Base-by-base conservation (phyloP, 169 alveolate genomes). In the Plasmodium relictum region DNA sequence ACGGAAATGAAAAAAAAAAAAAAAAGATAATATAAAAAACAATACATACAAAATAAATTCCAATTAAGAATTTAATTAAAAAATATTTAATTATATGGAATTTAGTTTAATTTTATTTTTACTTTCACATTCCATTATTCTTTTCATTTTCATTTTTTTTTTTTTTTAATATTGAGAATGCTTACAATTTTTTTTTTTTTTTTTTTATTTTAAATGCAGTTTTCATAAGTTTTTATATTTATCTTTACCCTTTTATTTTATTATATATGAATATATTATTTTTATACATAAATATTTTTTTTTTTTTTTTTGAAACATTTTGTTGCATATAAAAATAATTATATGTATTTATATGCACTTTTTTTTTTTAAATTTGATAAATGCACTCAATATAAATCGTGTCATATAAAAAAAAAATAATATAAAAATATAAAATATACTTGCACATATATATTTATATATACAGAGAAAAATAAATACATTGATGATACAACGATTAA, bases 1-100 rank as follows among this genome's bases (percentile, higher is more conserved):
- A 63, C 48, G 73, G 73, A 63, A 63, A 37, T 26, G 52, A 39
- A 26, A 63, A 63, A 63, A 63, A 63, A 22, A 62, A 63, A 44
- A 39, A 24, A 24, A 26, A 45, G 18, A 52, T 52, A 39, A 63
- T 42, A 20, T 42, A 20, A 63, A 63, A 26, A 63, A 56, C 22
- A 69, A 18, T 14, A 69, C 8, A 44, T 61, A 10, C 70, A 61
- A 61, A 18, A 18, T 61, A 61, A 61, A 24, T 18, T 61, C 70
- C 14, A 2, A 3, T 61, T 18, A 61, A 61, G 24, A 18, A 18
- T 20, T 18, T 14, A 61, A 61, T 18, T 18, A 58, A 58, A 61
- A 61, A 16, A 61, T 9, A 61, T 6, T 18, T 61, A 10, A 61
- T 61, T 61, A 61, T 61, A 61, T 61, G 8, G 42, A 61, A 10